A percentile compares a stretch with the other conserved stretches of the same genome.
phyloP scores from a whole-genome alignment of 2,329 filamentous ascomycete species.

The Fusarium sulawesiense region DNA sequence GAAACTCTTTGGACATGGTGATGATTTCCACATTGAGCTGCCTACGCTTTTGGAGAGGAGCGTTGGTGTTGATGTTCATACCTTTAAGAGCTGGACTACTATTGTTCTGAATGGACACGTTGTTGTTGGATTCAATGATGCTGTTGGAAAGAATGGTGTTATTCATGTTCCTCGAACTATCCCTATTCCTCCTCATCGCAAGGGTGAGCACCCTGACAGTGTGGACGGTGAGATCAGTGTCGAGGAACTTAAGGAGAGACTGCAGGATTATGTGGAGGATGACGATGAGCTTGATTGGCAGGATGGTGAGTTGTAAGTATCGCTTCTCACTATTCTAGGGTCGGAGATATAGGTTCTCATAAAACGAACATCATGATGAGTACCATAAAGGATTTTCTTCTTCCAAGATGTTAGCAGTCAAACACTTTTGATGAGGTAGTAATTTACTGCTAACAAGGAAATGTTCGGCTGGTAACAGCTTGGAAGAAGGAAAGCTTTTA shows the following conservation, averaged over 20 bases:
- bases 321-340: accelerated
- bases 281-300: background rate
- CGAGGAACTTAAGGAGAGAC: constrained; percentile 47
- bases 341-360: background rate
- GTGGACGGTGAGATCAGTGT: constrained; percentile 43
- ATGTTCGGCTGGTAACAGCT: background rate
- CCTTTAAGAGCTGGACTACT: constrained; percentile 73
- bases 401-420: background rate
- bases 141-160: constrained; percentile 80
- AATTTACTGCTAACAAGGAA: background rate
- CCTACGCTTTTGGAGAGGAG: constrained; percentile 75
- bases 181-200: constrained; percentile 77
- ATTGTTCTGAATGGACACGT: constrained; percentile 82
- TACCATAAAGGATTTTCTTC: background rate
- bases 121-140: constrained; percentile 75
- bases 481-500: background rate
- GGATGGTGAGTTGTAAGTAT: constrained; percentile 27
- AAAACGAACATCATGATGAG: background rate
- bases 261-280: constrained; percentile 45
- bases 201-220: constrained; percentile 13
- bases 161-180: constrained; percentile 81
- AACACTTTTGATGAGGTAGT: background rate
- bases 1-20: constrained; percentile 33
- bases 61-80: constrained; percentile 77
- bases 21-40: constrained; percentile 71